Percentiles rank a stretch among this genome's conserved stretches.
Conservation (phyloP, 179 eudicot species). For the Actinidia arguta region DNA sequence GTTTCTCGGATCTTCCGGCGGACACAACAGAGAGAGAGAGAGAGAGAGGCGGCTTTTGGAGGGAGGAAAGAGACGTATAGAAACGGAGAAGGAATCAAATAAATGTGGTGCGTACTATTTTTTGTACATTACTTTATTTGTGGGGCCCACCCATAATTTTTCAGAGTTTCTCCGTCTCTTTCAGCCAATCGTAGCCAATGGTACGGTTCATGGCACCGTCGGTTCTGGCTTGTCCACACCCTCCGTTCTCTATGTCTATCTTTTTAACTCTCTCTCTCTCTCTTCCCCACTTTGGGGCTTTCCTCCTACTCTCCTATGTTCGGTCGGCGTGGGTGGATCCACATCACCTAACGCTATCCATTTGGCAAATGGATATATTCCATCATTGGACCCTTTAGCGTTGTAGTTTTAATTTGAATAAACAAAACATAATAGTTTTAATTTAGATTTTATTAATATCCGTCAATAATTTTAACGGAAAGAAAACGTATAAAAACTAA, state of each 20-base stretch:
- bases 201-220: conserved; percentile 16
- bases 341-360: neutral
- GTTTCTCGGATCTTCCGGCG: conserved; percentile 8
- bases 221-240: conserved; percentile 5
- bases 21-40: conserved; percentile 5
- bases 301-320: neutral
- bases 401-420: too few species aligned
- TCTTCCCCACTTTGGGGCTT: neutral
- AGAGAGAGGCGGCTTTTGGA: conserved; percentile 9
- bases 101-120: neutral
- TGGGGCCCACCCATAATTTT: too few species aligned
- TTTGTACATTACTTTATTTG: neutral
- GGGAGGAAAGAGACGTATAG: conserved; percentile 11
- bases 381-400: too few species aligned
- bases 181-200: neutral
- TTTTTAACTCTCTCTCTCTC: neutral
- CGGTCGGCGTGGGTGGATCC: neutral
- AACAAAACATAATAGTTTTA: neutral
- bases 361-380: too few species aligned
- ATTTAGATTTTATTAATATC: neutral
- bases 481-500: neutral
- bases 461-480: neutral
- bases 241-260: too few species aligned
- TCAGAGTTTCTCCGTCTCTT: conserved; percentile 3
- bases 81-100: neutral